Evolutionary conservation across 1,139 yeast genomes (phyloP), one percentile per base, ranked within the genome.

Genomic region (Kluyveromyces sp.): DNA sequence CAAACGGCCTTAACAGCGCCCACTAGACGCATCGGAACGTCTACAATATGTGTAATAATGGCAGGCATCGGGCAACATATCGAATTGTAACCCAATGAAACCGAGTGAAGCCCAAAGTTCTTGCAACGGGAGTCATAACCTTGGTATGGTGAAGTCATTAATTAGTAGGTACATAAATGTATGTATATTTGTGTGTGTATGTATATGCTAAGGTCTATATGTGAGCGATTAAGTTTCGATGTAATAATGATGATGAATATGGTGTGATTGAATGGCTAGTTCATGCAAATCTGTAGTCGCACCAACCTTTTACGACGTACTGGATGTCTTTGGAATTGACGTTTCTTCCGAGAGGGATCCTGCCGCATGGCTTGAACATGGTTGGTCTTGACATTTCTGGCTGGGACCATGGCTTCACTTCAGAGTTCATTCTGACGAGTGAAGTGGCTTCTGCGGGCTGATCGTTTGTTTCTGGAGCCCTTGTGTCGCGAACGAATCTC

Each of bases 241-340:
- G 2, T 15, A 15, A 15, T 15, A 15, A 15, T 15, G 21, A 15
- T 15, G 21, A 15, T 15, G 21, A 15, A 15, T 15, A 15, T 15
- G 21, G 21, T 15, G 21, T 15, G 21, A 15, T 15, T 15, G 21
- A 15, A 15, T 15, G 21, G 21, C 21, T 15, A 15, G 30, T 37
- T 37, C 45, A 63, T 60, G 43, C 43, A 42, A 61, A 61, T 10
- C 67, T 49, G 35, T 50, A 48, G 41, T 63, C 66, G 39, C 63
- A 60, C 65, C 66, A 63, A 7, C 66, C 67, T 41, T 63, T 61
- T 3, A 63, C 65, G 33, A 63, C 64, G 49, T 63, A 62, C 41
- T 63, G 67, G 3, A 59, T 47, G 32, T 57, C 51, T 15, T 56
- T 29, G 39, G 48, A 31, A 46, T 44, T 46, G 35, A 43, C 31